Evolutionary conservation across 441 rosid species (phyloP).

Genomic region (Eutrema salsugineum): DNA sequence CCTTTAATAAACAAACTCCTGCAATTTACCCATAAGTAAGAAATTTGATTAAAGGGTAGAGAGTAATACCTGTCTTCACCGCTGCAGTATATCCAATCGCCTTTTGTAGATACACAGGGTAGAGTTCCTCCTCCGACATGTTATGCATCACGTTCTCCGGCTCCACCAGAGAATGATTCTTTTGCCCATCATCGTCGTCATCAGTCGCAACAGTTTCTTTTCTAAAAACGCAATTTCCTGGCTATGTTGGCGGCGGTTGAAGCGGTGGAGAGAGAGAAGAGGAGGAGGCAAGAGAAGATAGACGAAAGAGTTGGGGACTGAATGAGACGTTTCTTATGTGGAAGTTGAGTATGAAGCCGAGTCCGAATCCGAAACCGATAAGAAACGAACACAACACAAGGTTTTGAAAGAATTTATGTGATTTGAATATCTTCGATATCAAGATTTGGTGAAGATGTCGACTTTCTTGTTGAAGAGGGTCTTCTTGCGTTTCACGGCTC

Average conservation of each 20-base stretch:
- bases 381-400: conserved; percentile 35
- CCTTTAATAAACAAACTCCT: too few species aligned
- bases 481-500: conserved; percentile 13
- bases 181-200: not conserved
- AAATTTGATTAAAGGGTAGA: not conserved
- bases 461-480: conserved; percentile 9
- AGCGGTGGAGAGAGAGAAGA: not conserved
- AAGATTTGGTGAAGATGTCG: conserved; percentile 22
- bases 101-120: conserved; percentile 39
- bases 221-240: not conserved
- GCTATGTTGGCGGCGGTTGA: not conserved
- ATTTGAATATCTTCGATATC: conserved; percentile 8
- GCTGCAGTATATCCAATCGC: conserved; percentile 95
- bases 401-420: conserved; percentile 22
- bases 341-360: conserved; percentile 35
- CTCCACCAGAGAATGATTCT: not conserved
- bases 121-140: conserved; percentile 49
- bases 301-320: conserved; percentile 31
- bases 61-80: conserved; percentile 98
- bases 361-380: conserved; percentile 37
- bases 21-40: not conserved
- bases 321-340: conserved; percentile 32
- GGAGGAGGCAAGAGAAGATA: too few species aligned
- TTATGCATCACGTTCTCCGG: conserved; percentile 34
- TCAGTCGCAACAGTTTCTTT: not conserved